Evolutionary conservation across 1,284 basidiomycete genomes (phyloP).

Genomic region (Fomes fomentarius): DNA sequence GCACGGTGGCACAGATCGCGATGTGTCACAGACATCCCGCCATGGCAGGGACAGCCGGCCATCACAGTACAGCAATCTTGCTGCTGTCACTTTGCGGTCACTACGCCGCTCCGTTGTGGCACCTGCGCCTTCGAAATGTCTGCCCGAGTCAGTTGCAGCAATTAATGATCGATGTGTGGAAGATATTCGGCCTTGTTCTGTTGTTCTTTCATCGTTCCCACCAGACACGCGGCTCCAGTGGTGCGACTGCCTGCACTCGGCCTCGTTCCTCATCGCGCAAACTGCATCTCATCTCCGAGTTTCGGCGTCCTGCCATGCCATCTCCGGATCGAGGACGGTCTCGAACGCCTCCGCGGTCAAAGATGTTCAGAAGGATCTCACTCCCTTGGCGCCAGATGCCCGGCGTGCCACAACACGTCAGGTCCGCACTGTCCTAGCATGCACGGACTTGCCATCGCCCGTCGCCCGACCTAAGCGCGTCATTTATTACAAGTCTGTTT

Average conservation of each 20-base stretch:
- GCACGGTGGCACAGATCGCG: too few relatives aligned
- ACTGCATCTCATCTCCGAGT: neutral
- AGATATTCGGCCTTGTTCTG: too few relatives aligned
- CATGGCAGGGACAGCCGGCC: too few relatives aligned
- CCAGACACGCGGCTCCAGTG: neutral
- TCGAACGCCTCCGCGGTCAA: neutral
- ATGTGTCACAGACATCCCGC: too few relatives aligned
- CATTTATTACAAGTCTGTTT: conserved; percentile 9
- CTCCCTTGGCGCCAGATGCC: neutral
- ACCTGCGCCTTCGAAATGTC: too few relatives aligned
- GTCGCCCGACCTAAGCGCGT: conserved; percentile 2
- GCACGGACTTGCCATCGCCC: neutral
- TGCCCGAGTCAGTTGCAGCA: too few relatives aligned
- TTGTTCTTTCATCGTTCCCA: neutral
- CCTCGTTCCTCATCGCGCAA: neutral
- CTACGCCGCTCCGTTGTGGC: too few relatives aligned
- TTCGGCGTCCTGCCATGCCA: conserved; percentile 7
- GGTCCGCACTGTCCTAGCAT: conserved; percentile 1
- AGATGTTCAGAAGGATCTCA: neutral
- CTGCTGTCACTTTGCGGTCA: too few relatives aligned
- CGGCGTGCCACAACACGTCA: neutral
- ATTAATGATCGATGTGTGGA: too few relatives aligned
- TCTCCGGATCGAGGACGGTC: conserved; percentile 10
- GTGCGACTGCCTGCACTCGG: neutral
- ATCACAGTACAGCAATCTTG: too few relatives aligned